Evolutionary conservation across 1,139 yeast genomes (phyloP).

Genomic region (Saccharomyces hybrid): DNA sequence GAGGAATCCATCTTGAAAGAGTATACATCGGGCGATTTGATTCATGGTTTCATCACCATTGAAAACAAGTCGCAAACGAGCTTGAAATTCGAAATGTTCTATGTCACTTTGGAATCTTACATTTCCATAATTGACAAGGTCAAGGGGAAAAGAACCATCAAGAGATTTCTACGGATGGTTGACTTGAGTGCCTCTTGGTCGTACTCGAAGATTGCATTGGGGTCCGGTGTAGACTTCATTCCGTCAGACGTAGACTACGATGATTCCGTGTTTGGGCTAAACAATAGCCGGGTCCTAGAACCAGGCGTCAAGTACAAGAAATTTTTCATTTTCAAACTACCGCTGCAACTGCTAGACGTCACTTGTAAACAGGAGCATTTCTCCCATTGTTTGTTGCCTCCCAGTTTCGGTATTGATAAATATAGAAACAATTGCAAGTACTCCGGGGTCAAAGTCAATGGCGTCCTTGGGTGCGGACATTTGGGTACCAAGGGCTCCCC

Average conservation of each 20-base stretch:
- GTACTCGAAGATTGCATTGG: constrained; percentile 32
- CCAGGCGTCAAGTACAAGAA: constrained; percentile 52
- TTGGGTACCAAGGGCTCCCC: constrained; percentile 34
- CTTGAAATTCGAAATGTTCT: constrained; percentile 47
- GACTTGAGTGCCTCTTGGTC: constrained; percentile 40
- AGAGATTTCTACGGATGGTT: constrained; percentile 35
- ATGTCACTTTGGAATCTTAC: constrained; percentile 49
- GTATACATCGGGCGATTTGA: constrained; percentile 46
- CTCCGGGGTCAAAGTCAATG: too few relatives aligned
- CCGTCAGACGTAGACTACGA: constrained; percentile 43
- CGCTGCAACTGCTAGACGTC: constrained; percentile 47
- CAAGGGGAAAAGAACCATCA: constrained; percentile 27
- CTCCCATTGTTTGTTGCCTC: too few relatives aligned
- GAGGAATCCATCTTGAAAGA: constrained; percentile 37
- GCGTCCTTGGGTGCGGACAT: constrained; percentile 25
- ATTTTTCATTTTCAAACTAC: constrained; percentile 56
- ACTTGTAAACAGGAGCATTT: constrained; percentile 12
- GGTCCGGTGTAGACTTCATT: constrained; percentile 43
- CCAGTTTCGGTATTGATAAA: too few relatives aligned
- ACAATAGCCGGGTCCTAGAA: constrained; percentile 41
- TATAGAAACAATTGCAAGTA: too few relatives aligned
- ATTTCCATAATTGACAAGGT: constrained; percentile 29
- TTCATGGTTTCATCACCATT: constrained; percentile 45
- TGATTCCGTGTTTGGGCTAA: constrained; percentile 45
- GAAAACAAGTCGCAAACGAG: constrained; percentile 37